Percentiles rank a stretch among this genome's conserved stretches.
Conservation (phyloP, 257 asterid species). For the Thymus quinquecostatus region DNA sequence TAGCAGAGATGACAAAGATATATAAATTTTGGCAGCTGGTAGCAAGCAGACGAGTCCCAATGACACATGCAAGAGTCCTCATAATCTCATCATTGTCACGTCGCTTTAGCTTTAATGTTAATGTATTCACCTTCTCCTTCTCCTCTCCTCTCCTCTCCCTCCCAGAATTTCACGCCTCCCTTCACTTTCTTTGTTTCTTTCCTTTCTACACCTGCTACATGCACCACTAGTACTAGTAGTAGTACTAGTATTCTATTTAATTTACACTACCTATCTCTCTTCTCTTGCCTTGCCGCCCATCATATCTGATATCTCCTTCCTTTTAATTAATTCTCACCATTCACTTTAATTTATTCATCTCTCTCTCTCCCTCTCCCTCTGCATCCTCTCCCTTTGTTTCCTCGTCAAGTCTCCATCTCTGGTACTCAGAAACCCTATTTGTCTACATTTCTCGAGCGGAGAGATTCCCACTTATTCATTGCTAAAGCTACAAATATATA, state of each 20-base stretch:
- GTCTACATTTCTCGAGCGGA: slow-evolving; percentile 38
- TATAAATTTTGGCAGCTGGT: slow-evolving; percentile 36
- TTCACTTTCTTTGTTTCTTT: too few species aligned
- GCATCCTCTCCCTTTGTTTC: slow-evolving; percentile 39
- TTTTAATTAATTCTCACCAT: too few species aligned
- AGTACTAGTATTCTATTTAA: too few species aligned
- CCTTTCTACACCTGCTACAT: neutral
- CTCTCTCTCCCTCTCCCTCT: slow-evolving; percentile 9
- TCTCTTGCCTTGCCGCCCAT: too few species aligned
- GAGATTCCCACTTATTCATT: slow-evolving; percentile 30
- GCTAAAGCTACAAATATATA: neutral
- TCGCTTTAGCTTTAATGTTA: slow-evolving; percentile 36
- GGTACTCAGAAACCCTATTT: slow-evolving; percentile 37
- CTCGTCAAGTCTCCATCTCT: slow-evolving; percentile 50
- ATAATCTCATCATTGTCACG: slow-evolving; percentile 64
- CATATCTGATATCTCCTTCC: too few species aligned
- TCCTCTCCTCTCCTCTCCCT: neutral
- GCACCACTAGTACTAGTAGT: too few species aligned
- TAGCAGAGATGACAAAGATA: neutral
- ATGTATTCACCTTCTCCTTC: slow-evolving; percentile 27
- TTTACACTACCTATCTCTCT: too few species aligned
- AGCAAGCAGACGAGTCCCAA: slow-evolving; percentile 17
- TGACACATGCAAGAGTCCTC: slow-evolving; percentile 38
- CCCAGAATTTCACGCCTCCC: slow-evolving; percentile 48
- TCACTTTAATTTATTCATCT: neutral